Conservation (phyloP, 1,284 basidiomycete species). For the Coriolopsis trogii region DNA sequence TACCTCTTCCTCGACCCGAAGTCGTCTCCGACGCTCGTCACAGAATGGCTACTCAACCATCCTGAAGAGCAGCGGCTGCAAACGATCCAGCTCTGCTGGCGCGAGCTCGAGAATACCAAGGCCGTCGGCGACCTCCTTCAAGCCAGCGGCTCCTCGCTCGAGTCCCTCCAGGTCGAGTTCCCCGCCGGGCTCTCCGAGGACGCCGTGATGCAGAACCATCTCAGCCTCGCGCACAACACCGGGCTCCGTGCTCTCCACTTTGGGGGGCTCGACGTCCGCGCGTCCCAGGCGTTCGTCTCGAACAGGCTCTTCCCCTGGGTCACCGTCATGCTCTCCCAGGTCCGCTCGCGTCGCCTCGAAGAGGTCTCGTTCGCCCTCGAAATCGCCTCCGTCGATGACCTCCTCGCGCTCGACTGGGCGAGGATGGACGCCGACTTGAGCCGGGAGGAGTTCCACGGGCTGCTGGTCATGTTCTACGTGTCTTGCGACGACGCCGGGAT, state of each 20-base stretch:
- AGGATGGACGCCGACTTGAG: slow-evolving; percentile 32
- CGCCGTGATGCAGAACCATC: slow-evolving; percentile 29
- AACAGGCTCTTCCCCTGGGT: slow-evolving; percentile 33
- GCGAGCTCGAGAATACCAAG: slow-evolving; percentile 33
- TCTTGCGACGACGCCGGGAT: slow-evolving; percentile 23
- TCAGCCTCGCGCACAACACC: slow-evolving; percentile 35
- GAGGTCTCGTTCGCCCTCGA: slow-evolving; percentile 34
- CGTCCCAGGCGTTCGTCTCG: slow-evolving; percentile 30
- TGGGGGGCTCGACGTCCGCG: slow-evolving; percentile 32
- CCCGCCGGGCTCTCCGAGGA: slow-evolving; percentile 28
- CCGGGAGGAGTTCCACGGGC: slow-evolving; percentile 30
- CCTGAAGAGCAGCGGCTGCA: slow-evolving; percentile 31
- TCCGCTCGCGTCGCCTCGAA: slow-evolving; percentile 27
- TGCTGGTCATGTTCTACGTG: slow-evolving; percentile 32
- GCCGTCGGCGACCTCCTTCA: slow-evolving; percentile 33
- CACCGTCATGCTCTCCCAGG: slow-evolving; percentile 28
- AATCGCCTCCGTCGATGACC: slow-evolving; percentile 27
- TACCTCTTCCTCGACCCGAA: slow-evolving; percentile 36
- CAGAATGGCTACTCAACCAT: slow-evolving; percentile 35
- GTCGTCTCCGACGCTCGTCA: slow-evolving; percentile 36
- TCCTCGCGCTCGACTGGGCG: slow-evolving; percentile 34
- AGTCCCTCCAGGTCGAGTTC: slow-evolving; percentile 35
- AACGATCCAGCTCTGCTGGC: slow-evolving; percentile 37
- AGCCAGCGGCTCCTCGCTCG: slow-evolving; percentile 34
- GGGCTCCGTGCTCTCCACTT: slow-evolving; percentile 34